phyloP scores from a whole-genome alignment of 176 grass and related monocot genomes.

The Tillandsia fasciculata region DNA sequence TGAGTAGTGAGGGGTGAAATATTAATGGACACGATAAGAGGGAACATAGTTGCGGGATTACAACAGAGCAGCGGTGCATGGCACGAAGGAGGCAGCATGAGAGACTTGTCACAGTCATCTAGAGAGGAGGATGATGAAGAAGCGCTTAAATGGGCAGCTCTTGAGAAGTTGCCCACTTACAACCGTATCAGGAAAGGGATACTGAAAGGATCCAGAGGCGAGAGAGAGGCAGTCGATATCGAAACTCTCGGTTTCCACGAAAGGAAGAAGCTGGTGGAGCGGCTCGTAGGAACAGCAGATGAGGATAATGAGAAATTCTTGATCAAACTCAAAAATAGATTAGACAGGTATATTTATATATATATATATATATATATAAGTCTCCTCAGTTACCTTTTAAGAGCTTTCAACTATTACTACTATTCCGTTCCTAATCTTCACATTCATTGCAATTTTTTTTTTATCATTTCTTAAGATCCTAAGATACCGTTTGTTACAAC shows the following conservation, averaged over 20 bases:
- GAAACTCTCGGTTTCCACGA: slow-evolving; percentile 31
- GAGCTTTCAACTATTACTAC: no score
- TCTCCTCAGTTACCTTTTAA: no score
- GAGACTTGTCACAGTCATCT: no score
- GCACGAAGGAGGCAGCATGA: no score
- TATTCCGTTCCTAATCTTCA: no score
- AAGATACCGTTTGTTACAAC: no score
- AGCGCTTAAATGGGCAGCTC: slow-evolving; percentile 48
- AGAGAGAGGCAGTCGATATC: slow-evolving; percentile 29
- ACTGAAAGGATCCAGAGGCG: not conserved
- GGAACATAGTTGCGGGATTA: no score
- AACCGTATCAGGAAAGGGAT: slow-evolving; percentile 38
- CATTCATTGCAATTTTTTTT: no score
- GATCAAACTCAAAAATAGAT: slow-evolving; percentile 39
- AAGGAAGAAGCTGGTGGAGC: slow-evolving; percentile 31
- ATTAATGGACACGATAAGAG: no score
- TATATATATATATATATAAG: not conserved
- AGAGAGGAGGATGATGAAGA: slow-evolving; percentile 43
- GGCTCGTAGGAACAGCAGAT: slow-evolving; percentile 44
- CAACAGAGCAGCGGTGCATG: no score
- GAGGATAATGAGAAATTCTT: slow-evolving; percentile 61
- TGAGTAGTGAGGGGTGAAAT: no score
- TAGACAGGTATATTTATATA: slow-evolving; percentile 18
- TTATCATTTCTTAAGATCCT: no score
- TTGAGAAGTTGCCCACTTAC: slow-evolving; percentile 54